A percentile compares a stretch with the other conserved stretches of the same genome.
Conservation (phyloP, 2,329 filamentous ascomycete species). For the Trichoderma simmonsii region DNA sequence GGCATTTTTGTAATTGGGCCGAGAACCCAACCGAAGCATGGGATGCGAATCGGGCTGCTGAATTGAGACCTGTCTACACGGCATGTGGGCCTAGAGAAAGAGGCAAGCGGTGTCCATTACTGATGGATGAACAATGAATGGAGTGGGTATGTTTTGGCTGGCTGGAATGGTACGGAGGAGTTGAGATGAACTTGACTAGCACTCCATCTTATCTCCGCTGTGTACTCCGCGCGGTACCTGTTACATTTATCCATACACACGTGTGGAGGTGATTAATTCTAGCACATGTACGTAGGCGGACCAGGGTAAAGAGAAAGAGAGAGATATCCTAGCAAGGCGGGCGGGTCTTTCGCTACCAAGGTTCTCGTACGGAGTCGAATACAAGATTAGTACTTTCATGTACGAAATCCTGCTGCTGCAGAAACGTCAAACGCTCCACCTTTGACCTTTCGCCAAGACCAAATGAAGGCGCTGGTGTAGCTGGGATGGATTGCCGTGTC, state of each 20-base stretch:
- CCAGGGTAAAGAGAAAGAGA: neutral
- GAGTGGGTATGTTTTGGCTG: neutral
- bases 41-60: neutral
- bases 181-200: neutral
- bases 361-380: neutral
- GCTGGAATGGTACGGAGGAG: neutral
- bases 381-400: neutral
- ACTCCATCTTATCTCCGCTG: neutral
- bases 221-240: neutral
- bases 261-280: neutral
- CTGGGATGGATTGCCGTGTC: neutral
- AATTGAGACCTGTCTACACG: neutral
- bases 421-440: neutral
- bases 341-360: neutral
- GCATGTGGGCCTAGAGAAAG: neutral
- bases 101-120: neutral
- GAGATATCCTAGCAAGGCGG: neutral
- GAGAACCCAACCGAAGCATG: neutral
- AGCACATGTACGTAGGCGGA: neutral
- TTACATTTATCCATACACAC: neutral
- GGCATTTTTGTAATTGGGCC: neutral
- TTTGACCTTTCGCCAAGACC: neutral
- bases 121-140: neutral
- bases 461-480: neutral
- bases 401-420: neutral